These are phyloP conservation scores for Metschnikowia vanudenii DNA, from an alignment of 805 yeast species.

Conservation along the genomic window DNA sequence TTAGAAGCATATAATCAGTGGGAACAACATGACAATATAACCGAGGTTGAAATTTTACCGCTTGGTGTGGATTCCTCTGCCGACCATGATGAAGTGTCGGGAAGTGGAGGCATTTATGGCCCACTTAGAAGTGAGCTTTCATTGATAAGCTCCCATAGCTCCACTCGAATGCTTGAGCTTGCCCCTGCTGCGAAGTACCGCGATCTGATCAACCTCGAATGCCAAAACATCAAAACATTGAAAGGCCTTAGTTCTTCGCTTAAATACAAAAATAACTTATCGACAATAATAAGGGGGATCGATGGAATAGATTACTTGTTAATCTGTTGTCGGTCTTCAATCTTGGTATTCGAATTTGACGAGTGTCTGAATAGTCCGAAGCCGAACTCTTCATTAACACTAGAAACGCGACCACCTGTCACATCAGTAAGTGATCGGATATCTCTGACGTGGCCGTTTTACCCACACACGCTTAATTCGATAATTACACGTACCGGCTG, in stretches of 20 bases:
- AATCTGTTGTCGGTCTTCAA: conserved; percentile 33
- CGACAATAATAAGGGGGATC: conserved; percentile 22
- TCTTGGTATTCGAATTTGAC: conserved; percentile 35
- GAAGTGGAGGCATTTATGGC: background rate
- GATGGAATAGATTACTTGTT: conserved; percentile 26
- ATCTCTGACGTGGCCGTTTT: conserved; percentile 50
- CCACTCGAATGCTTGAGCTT: conserved; percentile 17
- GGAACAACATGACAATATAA: conserved; percentile 26
- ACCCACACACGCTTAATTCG: conserved; percentile 57
- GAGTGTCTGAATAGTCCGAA: conserved; percentile 27
- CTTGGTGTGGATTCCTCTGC: conserved; percentile 13
- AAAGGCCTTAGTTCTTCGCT: conserved; percentile 26
- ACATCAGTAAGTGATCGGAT: conserved; percentile 42
- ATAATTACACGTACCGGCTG: conserved; percentile 38
- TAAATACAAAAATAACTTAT: conserved; percentile 43
- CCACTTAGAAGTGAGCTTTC: conserved; percentile 6
- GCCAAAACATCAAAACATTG: conserved; percentile 24
- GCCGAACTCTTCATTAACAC: conserved; percentile 25
- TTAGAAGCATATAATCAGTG: conserved; percentile 27
- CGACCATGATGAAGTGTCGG: background rate
- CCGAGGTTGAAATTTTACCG: background rate
- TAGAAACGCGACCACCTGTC: conserved; percentile 42
- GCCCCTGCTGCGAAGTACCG: conserved; percentile 39
- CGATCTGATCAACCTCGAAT: conserved; percentile 30
- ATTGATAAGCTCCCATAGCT: conserved; percentile 14